These are phyloP conservation scores for Colletotrichum acutatum DNA, from an alignment of 2,329 filamentous ascomycete species.

Conservation along the genomic window DNA sequence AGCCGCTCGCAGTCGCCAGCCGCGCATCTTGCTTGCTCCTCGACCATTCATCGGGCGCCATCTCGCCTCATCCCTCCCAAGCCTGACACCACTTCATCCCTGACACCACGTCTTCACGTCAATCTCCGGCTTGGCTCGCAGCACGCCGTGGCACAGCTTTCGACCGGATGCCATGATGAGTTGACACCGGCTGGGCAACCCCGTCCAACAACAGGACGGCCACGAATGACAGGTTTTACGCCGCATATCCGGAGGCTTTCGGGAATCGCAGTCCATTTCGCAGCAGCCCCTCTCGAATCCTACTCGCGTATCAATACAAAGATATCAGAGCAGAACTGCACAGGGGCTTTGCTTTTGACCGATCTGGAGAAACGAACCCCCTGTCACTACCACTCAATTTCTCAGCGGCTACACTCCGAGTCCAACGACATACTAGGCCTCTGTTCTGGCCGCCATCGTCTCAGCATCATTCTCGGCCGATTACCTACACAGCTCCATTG, in stretches of 20 bases:
- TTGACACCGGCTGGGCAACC: not conserved
- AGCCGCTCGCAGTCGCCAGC: not conserved
- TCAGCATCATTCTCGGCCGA: not conserved
- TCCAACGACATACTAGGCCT: not conserved
- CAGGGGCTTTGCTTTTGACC: not conserved
- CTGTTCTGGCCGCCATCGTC: no score
- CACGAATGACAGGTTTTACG: not conserved
- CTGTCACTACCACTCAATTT: not conserved
- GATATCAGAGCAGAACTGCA: not conserved
- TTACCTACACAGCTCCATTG: not conserved
- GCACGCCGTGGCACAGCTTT: not conserved
- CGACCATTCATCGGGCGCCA: not conserved
- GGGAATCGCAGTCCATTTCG: not conserved
- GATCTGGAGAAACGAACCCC: not conserved
- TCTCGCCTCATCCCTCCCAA: not conserved
- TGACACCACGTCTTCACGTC: not conserved
- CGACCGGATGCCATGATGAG: not conserved
- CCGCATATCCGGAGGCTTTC: not conserved
- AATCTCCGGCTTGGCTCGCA: not conserved
- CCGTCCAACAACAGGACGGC: not conserved
- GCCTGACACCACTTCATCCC: not conserved
- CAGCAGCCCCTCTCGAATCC: not conserved
- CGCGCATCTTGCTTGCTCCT: not conserved
- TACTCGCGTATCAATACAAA: not conserved
- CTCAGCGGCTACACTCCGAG: not conserved